phyloP scores from a whole-genome alignment of 352 stramenopile genomes.

The Pythium brassicae region DNA sequence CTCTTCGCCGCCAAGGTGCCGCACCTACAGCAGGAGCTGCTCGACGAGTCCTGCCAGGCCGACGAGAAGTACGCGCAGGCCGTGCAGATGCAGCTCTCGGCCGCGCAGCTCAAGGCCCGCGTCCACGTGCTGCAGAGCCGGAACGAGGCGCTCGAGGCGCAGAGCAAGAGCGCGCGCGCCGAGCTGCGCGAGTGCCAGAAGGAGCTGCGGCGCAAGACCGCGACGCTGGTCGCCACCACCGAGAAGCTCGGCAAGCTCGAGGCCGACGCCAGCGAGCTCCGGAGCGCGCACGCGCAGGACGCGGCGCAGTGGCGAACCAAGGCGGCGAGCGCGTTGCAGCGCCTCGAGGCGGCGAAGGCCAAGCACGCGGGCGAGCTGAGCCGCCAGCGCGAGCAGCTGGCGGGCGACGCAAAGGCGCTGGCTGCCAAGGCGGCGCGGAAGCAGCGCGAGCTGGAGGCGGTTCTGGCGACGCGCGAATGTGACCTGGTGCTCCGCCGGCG shows the following conservation, averaged over 20 bases:
- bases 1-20: slow-evolving; percentile 44
- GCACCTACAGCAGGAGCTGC: slow-evolving; percentile 37
- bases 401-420: slow-evolving; percentile 1
- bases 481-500: slow-evolving; percentile 2
- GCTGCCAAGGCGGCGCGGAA: neutral
- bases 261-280: slow-evolving; percentile 21
- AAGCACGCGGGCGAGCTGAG: too few relatives aligned
- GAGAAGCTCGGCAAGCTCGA: slow-evolving; percentile 35
- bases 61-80: slow-evolving; percentile 43
- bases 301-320: slow-evolving; percentile 28
- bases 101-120: slow-evolving; percentile 39
- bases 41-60: slow-evolving; percentile 37
- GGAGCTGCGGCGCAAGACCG: slow-evolving; percentile 24
- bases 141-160: neutral
- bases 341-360: slow-evolving; percentile 10
- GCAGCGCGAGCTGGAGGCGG: neutral
- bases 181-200: slow-evolving; percentile 29
- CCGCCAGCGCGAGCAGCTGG: too few relatives aligned
- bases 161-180: slow-evolving; percentile 25
- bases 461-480: neutral
- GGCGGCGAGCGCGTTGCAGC: slow-evolving; percentile 21
- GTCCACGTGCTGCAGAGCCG: slow-evolving; percentile 10
- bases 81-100: slow-evolving; percentile 32
- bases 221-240: slow-evolving; percentile 19
- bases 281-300: slow-evolving; percentile 20